A percentile compares a stretch with the other conserved stretches of the same genome.
Evolutionary conservation across 2,329 filamentous ascomycete species (phyloP).

Genomic region (Emmonsiellopsis sp.): DNA sequence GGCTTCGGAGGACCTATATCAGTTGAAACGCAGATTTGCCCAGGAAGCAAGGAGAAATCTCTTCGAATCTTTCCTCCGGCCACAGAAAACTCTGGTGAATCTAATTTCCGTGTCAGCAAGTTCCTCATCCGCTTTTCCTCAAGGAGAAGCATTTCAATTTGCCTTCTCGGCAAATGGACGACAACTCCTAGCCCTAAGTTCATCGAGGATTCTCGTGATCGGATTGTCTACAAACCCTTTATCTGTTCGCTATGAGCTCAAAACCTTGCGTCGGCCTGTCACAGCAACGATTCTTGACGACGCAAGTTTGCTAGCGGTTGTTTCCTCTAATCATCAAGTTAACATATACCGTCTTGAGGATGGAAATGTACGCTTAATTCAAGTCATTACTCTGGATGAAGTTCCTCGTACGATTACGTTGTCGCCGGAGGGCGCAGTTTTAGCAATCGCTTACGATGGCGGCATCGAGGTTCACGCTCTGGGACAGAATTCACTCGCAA

Average conservation of each 20-base stretch:
- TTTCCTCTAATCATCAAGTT: slow-evolving; percentile 73
- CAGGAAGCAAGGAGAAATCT: slow-evolving; percentile 65
- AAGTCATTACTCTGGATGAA: slow-evolving; percentile 68
- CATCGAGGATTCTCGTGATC: slow-evolving; percentile 71
- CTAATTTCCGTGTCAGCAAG: slow-evolving; percentile 76
- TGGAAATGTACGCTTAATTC: slow-evolving; percentile 58
- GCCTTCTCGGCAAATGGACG: slow-evolving; percentile 66
- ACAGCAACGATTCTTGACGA: slow-evolving; percentile 73
- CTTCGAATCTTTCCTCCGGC: slow-evolving; percentile 66
- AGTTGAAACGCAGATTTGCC: slow-evolving; percentile 56
- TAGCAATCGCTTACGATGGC: slow-evolving; percentile 76
- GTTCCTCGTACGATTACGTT: slow-evolving; percentile 68
- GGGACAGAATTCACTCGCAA: slow-evolving; percentile 51
- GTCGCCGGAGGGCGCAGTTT: slow-evolving; percentile 69
- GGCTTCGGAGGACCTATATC: slow-evolving; percentile 42
- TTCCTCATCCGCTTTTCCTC: slow-evolving; percentile 68
- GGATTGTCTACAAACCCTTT: slow-evolving; percentile 54
- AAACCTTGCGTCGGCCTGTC: slow-evolving; percentile 65
- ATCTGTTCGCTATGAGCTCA: slow-evolving; percentile 64
- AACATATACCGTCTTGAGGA: slow-evolving; percentile 68
- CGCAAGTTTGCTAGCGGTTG: slow-evolving; percentile 64
- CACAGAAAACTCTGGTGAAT: slow-evolving; percentile 61
- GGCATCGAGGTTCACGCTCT: slow-evolving; percentile 83
- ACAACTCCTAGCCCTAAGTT: slow-evolving; percentile 71
- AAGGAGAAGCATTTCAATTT: slow-evolving; percentile 79